phyloP scores from a whole-genome alignment of 441 rosid genomes.

The Viola pubescens region DNA sequence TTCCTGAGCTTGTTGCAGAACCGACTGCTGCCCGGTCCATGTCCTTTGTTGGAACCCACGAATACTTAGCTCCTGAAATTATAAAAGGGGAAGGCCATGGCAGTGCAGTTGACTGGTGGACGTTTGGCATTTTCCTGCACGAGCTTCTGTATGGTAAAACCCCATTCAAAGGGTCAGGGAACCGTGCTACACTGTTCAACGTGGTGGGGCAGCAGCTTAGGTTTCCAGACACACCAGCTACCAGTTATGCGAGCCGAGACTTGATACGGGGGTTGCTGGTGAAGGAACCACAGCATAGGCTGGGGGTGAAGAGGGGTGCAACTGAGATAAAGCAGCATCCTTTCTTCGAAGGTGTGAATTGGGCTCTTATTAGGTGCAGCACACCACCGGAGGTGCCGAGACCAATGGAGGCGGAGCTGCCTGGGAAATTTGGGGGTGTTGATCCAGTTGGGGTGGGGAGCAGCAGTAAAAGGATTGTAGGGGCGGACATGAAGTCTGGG shows the following conservation, averaged over 20 bases:
- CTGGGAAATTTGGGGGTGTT: constrained; percentile 51
- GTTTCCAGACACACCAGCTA: constrained; percentile 84
- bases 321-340: constrained; percentile 98
- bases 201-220: constrained; percentile 91
- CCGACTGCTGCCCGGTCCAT: constrained; percentile 91
- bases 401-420: constrained; percentile 60
- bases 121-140: constrained; percentile 83
- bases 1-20: constrained; percentile 92
- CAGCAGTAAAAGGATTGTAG: constrained; percentile 57
- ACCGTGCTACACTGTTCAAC: constrained; percentile 85
- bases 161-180: constrained; percentile 93
- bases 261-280: constrained; percentile 75
- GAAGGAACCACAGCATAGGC: constrained; percentile 85
- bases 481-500: constrained; percentile 58
- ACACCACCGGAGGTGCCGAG: constrained; percentile 96
- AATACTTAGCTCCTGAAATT: constrained; percentile 97
- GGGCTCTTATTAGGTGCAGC: constrained; percentile 96
- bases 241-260: constrained; percentile 75
- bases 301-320: constrained; percentile 94
- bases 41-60: constrained; percentile 98
- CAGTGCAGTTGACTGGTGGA: constrained; percentile 99
- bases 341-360: constrained; percentile 88
- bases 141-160: constrained; percentile 83
- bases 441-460: constrained; percentile 69
- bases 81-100: constrained; percentile 98